Evolutionary conservation across 306 rosid species (phyloP).

Genomic region (Pueraria montana): DNA sequence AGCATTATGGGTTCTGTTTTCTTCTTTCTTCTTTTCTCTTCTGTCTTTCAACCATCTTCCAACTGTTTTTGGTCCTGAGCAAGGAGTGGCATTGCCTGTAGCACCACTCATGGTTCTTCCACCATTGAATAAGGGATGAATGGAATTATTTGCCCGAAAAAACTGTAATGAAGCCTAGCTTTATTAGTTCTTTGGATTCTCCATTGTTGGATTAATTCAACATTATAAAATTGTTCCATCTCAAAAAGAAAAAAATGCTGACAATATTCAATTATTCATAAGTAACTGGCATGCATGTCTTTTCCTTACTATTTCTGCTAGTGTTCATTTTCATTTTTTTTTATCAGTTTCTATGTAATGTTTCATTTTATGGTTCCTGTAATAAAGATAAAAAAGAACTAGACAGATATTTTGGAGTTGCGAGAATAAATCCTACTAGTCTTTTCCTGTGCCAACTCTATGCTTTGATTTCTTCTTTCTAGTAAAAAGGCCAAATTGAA

Average conservation of each 20-base stretch:
- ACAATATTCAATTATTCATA: conserved; percentile 7
- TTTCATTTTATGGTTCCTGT: conserved; percentile 2
- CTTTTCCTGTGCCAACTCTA: conserved; percentile 16
- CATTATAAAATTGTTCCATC: conserved; percentile 30
- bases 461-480: conserved; percentile 9
- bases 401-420: neutral
- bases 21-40: conserved; percentile 95
- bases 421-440: neutral
- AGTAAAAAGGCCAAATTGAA: conserved; percentile 34
- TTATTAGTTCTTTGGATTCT: conserved; percentile 19
- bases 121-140: conserved; percentile 79
- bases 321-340: conserved; percentile 15
- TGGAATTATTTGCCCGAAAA: conserved; percentile 83
- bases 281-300: conserved; percentile 37
- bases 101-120: conserved; percentile 68
- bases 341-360: conserved; percentile 5
- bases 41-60: conserved; percentile 98
- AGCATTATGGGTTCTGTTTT: conserved; percentile 88
- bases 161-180: conserved; percentile 60
- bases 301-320: conserved; percentile 29
- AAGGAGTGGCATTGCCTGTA: conserved; percentile 56
- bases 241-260: neutral
- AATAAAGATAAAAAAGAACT: neutral
- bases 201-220: neutral
- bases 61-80: conserved; percentile 84